phyloP scores from a whole-genome alignment of 2,329 filamentous ascomycete genomes.

The Exserohilum rostratum region DNA sequence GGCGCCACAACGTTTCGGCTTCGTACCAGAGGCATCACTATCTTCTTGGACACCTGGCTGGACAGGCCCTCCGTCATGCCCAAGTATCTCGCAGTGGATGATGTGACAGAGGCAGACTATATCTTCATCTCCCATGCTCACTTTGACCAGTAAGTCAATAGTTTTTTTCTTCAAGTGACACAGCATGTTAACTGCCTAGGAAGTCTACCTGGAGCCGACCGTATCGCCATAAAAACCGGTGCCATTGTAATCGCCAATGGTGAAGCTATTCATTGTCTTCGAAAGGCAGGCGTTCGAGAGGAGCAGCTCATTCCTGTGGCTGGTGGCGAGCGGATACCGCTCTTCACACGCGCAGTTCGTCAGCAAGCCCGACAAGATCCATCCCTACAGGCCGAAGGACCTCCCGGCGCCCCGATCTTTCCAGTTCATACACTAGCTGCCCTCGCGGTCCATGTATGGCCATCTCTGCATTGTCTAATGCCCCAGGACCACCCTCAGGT shows the following conservation, averaged over 20 bases:
- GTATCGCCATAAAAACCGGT: conserved; percentile 8
- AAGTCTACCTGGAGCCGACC: conserved; percentile 13
- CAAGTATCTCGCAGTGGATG: not conserved
- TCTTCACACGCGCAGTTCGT: conserved; percentile 5
- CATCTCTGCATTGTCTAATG: conserved; percentile 6
- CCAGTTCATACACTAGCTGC: conserved; percentile 1
- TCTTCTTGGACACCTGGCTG: conserved; percentile 14
- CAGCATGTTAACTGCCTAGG: not conserved
- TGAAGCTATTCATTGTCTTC: conserved; percentile 8
- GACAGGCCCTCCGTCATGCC: conserved; percentile 2
- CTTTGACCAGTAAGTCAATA: conserved; percentile 7
- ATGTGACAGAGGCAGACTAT: conserved; percentile 11
- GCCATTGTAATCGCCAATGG: conserved; percentile 10
- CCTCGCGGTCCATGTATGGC: conserved; percentile 8
- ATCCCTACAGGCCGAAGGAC: not conserved
- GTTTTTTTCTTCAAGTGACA: not conserved
- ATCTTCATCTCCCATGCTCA: conserved; percentile 15
- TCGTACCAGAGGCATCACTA: not conserved
- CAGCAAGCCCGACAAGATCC: not conserved
- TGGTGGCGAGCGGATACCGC: conserved; percentile 10
- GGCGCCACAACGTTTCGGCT: conserved; percentile 10
- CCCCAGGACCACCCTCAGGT: not conserved
- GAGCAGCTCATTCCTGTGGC: conserved; percentile 6
- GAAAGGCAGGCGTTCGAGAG: conserved; percentile 5
- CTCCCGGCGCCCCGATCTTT: not conserved